Conservation (phyloP, 1,139 yeast genomes). For the Debaryomyces psychrophilus region DNA sequence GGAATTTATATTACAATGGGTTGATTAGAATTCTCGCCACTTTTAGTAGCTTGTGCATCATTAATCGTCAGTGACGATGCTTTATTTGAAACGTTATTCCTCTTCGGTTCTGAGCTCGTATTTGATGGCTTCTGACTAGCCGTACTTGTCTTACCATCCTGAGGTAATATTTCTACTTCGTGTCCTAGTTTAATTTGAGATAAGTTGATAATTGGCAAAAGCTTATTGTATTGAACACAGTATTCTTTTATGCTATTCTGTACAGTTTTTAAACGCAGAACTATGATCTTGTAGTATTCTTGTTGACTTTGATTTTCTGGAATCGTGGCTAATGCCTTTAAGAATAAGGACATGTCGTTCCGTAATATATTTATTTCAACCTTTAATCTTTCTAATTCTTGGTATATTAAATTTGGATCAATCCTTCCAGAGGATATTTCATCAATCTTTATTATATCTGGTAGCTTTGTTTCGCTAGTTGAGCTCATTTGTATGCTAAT, state of each 20-base stretch:
- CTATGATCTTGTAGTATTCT: slow-evolving; percentile 38
- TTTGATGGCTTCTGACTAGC: background rate
- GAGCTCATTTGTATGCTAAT: slow-evolving; percentile 7
- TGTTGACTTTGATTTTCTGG: slow-evolving; percentile 40
- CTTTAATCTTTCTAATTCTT: slow-evolving; percentile 46
- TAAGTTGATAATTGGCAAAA: slow-evolving; percentile 53
- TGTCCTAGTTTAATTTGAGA: slow-evolving; percentile 54
- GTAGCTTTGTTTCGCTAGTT: slow-evolving; percentile 24
- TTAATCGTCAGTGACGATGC: background rate
- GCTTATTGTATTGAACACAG: slow-evolving; percentile 45
- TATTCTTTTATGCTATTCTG: slow-evolving; percentile 46
- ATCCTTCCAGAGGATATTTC: slow-evolving; percentile 50
- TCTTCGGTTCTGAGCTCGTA: background rate
- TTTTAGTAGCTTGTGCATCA: background rate
- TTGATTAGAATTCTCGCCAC: slow-evolving; percentile 11
- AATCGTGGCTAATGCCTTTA: slow-evolving; percentile 43
- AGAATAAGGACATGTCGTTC: slow-evolving; percentile 47
- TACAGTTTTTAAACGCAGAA: slow-evolving; percentile 36
- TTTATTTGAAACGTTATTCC: background rate
- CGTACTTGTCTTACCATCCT: background rate
- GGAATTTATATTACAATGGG: slow-evolving; percentile 11
- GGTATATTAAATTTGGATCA: slow-evolving; percentile 39
- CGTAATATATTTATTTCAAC: slow-evolving; percentile 47
- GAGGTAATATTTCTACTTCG: slow-evolving; percentile 42
- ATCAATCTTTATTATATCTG: slow-evolving; percentile 47